phyloP scores from a whole-genome alignment of 441 rosid genomes.

The Aleurites moluccanus region DNA sequence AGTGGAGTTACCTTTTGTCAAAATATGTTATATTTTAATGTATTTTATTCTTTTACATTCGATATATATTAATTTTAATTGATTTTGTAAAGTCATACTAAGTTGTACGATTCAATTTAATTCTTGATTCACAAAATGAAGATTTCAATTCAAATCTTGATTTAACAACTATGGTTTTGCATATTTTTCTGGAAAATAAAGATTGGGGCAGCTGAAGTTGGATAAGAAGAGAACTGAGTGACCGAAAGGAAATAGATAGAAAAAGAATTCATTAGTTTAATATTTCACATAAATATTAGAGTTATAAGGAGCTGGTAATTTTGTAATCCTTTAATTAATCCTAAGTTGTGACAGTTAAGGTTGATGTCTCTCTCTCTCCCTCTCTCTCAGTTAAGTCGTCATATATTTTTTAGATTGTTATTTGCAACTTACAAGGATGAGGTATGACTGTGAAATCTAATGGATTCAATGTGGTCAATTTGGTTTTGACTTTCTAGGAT shows the following conservation, averaged over 20 bases:
- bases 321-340: background rate
- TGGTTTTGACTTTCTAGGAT: constrained; percentile 30
- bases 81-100: too few relatives aligned
- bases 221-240: background rate
- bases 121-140: too few relatives aligned
- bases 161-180: background rate
- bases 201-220: background rate
- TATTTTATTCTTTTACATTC: too few relatives aligned
- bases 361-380: background rate
- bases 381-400: background rate
- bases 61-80: too few relatives aligned
- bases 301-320: background rate
- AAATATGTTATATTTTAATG: too few relatives aligned
- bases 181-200: background rate
- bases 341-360: background rate
- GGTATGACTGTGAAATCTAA: background rate
- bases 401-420: background rate
- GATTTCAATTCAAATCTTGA: too few relatives aligned
- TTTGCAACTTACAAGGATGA: background rate
- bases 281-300: background rate
- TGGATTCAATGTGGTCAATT: background rate
- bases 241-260: background rate
- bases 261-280: background rate
- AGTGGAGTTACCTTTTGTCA: too few relatives aligned
- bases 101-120: too few relatives aligned